Evolutionary conservation across 2,329 filamentous ascomycete genomes (phyloP), one percentile per base, ranked within the genome.

Genomic region (Sphaerulina musiva): DNA sequence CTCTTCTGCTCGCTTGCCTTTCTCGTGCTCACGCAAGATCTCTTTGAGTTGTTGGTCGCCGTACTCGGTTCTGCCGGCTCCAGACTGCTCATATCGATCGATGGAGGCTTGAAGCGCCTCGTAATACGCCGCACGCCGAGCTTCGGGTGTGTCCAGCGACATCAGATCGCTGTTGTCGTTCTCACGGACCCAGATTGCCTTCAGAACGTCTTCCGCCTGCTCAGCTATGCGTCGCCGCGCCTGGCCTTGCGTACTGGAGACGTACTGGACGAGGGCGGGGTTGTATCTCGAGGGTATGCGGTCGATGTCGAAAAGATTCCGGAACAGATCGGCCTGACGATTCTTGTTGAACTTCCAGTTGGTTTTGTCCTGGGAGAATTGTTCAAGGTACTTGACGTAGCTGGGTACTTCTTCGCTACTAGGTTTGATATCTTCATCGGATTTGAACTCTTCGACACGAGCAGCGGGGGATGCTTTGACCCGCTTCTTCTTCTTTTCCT

Each of bases 261-360:
- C 81, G 73, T 96, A 97, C 48, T 82, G 78, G 67, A 86, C 81
- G 41, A 96, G 82, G 20, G 83, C 77, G 45, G 80, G 73, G 55
- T 88, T 83, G 71, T 92, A 81, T 55, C 79, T 74, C 12, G 83
- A 73, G 0, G 90, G 88, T 47, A 59, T 59, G 40, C 55, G 52
- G 32, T 48, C 50, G 20, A 56, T 45, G 42, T 53, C 56, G 14
- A 57, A 57, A 0, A 57, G 74, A 74, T 95, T 84, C 70, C 93
- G 92, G 67, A 96, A 81, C 10, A 96, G 77, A 62, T 88, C 82
- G 51, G 85, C 88, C 71, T 96, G 91, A 67, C 89, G 83, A 63
- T 89, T 91, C 74, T 96, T 96, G 76, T 95, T 95, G 76, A 96
- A 97, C 71, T 95, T 96, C 92, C 92, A 97, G 62, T 77, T 77